These are phyloP conservation scores for Phytophthora colocasiae DNA, from an alignment of 352 stramenopile species.

Conservation along the genomic window DNA sequence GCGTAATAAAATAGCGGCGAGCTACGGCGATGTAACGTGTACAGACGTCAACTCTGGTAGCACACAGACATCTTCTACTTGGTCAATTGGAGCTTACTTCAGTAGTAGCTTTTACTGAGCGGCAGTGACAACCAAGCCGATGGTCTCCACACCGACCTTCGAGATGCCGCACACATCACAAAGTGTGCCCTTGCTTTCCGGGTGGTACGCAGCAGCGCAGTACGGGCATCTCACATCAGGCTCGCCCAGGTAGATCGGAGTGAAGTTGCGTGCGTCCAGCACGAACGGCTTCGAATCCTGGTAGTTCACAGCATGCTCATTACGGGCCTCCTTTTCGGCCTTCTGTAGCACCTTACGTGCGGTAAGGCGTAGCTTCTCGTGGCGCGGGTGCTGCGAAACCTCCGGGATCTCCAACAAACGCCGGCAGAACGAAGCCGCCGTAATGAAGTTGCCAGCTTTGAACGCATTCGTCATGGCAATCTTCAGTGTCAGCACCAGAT, in stretches of 20 bases:
- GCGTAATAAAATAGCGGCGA: constrained; percentile 30
- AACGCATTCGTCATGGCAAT: constrained; percentile 99
- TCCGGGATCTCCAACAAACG: constrained; percentile 98
- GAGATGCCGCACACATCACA: constrained; percentile 95
- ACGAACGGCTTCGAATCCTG: constrained; percentile 97
- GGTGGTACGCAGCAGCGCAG: constrained; percentile 92
- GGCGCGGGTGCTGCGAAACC: constrained; percentile 88
- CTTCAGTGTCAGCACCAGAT: constrained; percentile 98
- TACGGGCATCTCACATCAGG: constrained; percentile 95
- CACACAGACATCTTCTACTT: constrained; percentile 14
- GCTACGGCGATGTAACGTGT: neutral
- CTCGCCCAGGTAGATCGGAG: constrained; percentile 95
- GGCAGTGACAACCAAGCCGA: constrained; percentile 93
- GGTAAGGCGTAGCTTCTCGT: constrained; percentile 96
- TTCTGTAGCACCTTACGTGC: constrained; percentile 98
- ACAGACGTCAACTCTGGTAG: too few species aligned
- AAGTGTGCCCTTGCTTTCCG: constrained; percentile 88
- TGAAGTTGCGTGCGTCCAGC: constrained; percentile 95
- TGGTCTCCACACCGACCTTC: constrained; percentile 94
- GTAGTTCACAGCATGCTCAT: constrained; percentile 98
- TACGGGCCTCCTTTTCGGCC: constrained; percentile 98
- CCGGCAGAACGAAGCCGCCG: constrained; percentile 97
- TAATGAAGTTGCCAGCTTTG: constrained; percentile 99
- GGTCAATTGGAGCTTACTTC: neutral
- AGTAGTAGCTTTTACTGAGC: constrained; percentile 52